phyloP scores from a whole-genome alignment of 306 rosid species.

The Quercus rubra region DNA sequence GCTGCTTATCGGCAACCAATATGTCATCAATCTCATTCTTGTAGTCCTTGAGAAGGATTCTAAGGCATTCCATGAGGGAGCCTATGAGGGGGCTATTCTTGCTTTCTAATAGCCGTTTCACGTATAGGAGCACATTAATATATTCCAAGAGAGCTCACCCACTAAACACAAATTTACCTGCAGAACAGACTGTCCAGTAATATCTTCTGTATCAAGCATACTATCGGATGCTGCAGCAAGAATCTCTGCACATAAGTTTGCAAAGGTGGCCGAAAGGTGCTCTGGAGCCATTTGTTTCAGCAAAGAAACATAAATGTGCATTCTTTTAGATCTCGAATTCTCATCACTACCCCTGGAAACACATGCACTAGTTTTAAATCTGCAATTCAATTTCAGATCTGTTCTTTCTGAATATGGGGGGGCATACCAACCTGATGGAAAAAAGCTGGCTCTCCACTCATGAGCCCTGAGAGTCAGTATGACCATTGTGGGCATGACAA shows the following conservation, averaged over 20 bases:
- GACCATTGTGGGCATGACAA: constrained; percentile 59
- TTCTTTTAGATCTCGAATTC: constrained; percentile 70
- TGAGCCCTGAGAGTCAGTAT: constrained; percentile 51
- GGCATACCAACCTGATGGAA: constrained; percentile 63
- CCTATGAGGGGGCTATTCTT: constrained; percentile 90
- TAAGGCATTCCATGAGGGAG: constrained; percentile 90
- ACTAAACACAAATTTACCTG: constrained; percentile 42
- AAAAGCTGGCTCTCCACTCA: constrained; percentile 55
- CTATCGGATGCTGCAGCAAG: constrained; percentile 94
- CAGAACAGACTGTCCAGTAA: constrained; percentile 72
- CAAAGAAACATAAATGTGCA: constrained; percentile 81
- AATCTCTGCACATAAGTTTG: constrained; percentile 86
- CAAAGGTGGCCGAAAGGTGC: constrained; percentile 88
- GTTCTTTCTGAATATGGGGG: constrained; percentile 7
- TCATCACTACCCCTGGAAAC: constrained; percentile 78
- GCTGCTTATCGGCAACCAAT: constrained; percentile 90
- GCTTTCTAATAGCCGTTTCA: constrained; percentile 56
- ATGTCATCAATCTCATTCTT: constrained; percentile 87
- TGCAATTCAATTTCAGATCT: constrained; percentile 6
- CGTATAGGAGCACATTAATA: neutral
- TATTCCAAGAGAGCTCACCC: neutral
- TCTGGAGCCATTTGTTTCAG: constrained; percentile 96
- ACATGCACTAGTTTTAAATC: constrained; percentile 5
- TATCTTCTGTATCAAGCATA: constrained; percentile 65
- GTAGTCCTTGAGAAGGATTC: constrained; percentile 83